These are phyloP conservation scores for Fusarium tjaetaba DNA, from an alignment of 2,329 filamentous ascomycete species.

Conservation along the genomic window DNA sequence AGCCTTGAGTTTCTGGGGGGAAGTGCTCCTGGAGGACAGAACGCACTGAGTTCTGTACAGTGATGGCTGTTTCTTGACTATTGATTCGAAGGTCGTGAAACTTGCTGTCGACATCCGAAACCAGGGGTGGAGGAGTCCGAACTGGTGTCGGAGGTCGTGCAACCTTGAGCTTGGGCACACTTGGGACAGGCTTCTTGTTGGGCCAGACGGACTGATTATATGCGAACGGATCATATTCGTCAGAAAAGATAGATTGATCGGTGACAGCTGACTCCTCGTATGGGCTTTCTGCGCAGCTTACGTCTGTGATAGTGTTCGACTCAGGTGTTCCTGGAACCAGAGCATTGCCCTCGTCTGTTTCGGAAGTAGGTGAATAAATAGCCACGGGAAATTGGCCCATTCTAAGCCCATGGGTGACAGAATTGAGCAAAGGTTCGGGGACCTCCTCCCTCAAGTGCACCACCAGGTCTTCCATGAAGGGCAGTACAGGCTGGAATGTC, in stretches of 20 bases:
- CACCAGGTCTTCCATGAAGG: slow-evolving; percentile 65
- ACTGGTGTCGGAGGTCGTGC: slow-evolving; percentile 55
- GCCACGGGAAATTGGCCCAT: slow-evolving; percentile 43
- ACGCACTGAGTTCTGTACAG: slow-evolving; percentile 67
- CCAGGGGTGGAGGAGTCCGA: slow-evolving; percentile 53
- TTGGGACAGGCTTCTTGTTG: slow-evolving; percentile 33
- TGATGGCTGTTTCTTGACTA: slow-evolving; percentile 58
- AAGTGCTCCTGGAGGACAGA: slow-evolving; percentile 63
- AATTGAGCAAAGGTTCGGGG: slow-evolving; percentile 55
- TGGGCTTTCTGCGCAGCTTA: slow-evolving; percentile 12
- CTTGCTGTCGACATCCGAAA: slow-evolving; percentile 47
- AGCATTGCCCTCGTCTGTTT: slow-evolving; percentile 28
- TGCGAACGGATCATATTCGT: slow-evolving; percentile 61
- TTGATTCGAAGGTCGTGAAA: slow-evolving; percentile 58
- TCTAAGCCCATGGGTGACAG: slow-evolving; percentile 58
- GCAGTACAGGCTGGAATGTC: slow-evolving; percentile 57
- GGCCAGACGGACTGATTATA: slow-evolving; percentile 45
- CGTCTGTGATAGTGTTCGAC: slow-evolving; percentile 23
- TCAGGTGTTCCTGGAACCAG: slow-evolving; percentile 43
- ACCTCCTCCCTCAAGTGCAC: slow-evolving; percentile 62
- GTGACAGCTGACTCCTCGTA: slow-evolving; percentile 24
- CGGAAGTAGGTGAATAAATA: slow-evolving; percentile 37
- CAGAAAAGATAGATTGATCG: slow-evolving; percentile 25
- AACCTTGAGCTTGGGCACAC: slow-evolving; percentile 39
- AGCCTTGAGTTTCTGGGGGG: slow-evolving; percentile 57